Conservation (phyloP, 345 rosid species). For the Eucalyptus tenuipes region DNA sequence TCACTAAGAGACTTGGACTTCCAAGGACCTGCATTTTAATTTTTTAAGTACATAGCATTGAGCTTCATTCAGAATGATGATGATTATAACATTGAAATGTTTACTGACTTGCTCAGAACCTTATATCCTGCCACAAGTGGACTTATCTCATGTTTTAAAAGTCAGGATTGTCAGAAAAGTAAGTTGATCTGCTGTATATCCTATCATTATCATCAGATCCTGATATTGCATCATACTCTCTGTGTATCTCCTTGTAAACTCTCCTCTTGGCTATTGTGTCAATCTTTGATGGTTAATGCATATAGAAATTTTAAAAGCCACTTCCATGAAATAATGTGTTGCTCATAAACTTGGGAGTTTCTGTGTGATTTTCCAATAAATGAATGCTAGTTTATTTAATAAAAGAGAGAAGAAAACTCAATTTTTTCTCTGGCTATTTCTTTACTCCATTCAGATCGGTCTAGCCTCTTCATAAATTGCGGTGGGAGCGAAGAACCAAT, state of each 20-base stretch:
- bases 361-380: neutral
- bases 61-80: neutral
- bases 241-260: neutral
- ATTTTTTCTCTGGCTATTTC: neutral
- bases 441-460: neutral
- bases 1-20: neutral
- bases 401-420: neutral
- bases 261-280: neutral
- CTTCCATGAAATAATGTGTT: neutral
- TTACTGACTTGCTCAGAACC: neutral
- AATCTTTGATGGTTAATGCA: neutral
- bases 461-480: constrained; percentile 24
- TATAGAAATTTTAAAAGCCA: neutral
- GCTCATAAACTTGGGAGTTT: neutral
- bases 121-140: neutral
- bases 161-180: neutral
- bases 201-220: neutral
- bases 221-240: neutral
- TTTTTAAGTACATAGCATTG: no score
- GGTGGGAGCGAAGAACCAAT: constrained; percentile 12
- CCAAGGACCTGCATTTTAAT: neutral
- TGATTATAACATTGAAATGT: neutral
- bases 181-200: neutral
- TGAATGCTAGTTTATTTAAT: neutral
- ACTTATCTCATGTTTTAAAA: constrained; percentile 1